Evolutionary conservation across 345 rosid genomes (phyloP), one percentile per base, ranked within the genome.

Genomic region (Geranium rotundifolium): DNA sequence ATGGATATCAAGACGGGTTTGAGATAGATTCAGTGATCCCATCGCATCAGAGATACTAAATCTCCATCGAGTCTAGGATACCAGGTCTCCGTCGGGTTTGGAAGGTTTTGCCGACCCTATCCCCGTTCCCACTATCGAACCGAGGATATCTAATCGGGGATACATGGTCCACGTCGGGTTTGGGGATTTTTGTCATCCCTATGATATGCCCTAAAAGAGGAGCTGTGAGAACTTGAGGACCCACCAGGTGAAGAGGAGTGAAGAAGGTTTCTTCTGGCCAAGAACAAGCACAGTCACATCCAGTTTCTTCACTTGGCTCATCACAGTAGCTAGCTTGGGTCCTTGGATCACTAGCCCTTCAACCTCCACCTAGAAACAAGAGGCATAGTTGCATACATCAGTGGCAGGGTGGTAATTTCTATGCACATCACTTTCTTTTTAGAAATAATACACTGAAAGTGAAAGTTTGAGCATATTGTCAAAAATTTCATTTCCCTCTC

Each of bases 221-320:
- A 23, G 27, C 2, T 23, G 27, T 23, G 27, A 23, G 27, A 23
- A 23, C 27, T 23, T 23, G 41, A 34, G 20, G 63, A 75, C 86
- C 34, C 49, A 90, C 95, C 97, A 88, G 66, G 68, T 81, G 62
- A 86, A 15, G 57, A 86, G 14, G 58, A 90, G 75, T 5, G 88
- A 59, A 61, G 96, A 77, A 52, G 85, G 76, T 57, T 76, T 85
- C 59, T 81, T 86, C 79, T 90, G 97, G 72, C 99, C 95, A 72
- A 90, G 76, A 10, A 93, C 99, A 19, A 90, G 80, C 65, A 90
- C 95, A 19, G 88, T 74, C 18, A 85, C 92, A 77, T 86, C 99
- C 58, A 90, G 87, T 72, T 90, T 93, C 81, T 86, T 93, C 73
- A 88, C 97, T 67, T 93, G 99, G 85, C 83, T 88, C 71, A 81